These are phyloP conservation scores for Basidiobolus meristosporus DNA, from an alignment of 371 early-diverging fungal genomes.

Conservation along the genomic window DNA sequence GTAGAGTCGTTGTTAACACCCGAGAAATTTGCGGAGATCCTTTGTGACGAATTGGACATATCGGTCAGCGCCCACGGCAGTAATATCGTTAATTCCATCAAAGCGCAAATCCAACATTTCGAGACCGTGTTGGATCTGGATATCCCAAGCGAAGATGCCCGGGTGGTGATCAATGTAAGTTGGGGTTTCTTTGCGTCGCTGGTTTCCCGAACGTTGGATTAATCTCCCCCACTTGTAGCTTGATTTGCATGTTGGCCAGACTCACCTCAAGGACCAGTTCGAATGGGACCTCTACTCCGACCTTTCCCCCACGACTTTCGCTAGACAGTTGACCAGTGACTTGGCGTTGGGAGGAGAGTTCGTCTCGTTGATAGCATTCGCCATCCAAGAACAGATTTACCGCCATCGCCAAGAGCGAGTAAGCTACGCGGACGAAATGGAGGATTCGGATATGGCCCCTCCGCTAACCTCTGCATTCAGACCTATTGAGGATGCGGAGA, in stretches of 20 bases:
- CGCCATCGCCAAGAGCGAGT: conserved; percentile 42
- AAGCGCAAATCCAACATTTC: conserved; percentile 38
- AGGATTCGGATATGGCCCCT: conserved; percentile 13
- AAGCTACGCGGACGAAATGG: conserved; percentile 12
- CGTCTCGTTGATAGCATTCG: conserved; percentile 64
- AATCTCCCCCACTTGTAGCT: conserved; percentile 20
- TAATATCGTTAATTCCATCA: conserved; percentile 63
- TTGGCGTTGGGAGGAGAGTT: conserved; percentile 85
- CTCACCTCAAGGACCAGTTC: conserved; percentile 74
- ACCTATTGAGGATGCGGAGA: conserved; percentile 36
- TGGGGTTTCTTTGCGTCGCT: neutral
- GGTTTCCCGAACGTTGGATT: neutral
- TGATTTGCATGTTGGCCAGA: conserved; percentile 69
- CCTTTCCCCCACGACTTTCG: conserved; percentile 73
- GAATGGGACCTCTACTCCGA: conserved; percentile 73
- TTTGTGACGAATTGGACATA: conserved; percentile 67
- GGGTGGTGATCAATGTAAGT: conserved; percentile 13
- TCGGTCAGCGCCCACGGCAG: conserved; percentile 26
- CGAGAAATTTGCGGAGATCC: conserved; percentile 76
- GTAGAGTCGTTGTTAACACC: conserved; percentile 70
- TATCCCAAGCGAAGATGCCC: conserved; percentile 9
- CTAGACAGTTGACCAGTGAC: conserved; percentile 56
- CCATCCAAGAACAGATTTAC: conserved; percentile 73
- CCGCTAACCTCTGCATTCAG: conserved; percentile 35
- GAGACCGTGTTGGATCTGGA: conserved; percentile 11